phyloP scores from a whole-genome alignment of 176 grass and related monocot species.

The Melocanna baccifera region DNA sequence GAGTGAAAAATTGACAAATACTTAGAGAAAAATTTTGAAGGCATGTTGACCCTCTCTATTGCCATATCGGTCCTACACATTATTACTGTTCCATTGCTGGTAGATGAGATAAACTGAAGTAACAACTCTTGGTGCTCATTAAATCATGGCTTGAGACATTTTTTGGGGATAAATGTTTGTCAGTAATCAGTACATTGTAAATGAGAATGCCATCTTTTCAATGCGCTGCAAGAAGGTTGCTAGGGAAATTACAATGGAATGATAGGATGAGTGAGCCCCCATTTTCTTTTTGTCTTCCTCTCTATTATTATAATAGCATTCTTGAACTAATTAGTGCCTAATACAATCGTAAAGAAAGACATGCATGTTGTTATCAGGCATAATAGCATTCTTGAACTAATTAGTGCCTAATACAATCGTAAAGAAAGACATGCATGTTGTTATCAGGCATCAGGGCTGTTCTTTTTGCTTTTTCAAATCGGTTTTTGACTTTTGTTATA shows the following conservation, averaged over 20 bases:
- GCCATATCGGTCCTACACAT: too few species aligned
- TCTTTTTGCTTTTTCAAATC: too few species aligned
- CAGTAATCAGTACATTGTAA: neutral
- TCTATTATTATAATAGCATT: neutral
- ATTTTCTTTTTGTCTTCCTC: neutral
- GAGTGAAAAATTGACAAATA: rapidly evolving
- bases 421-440: neutral
- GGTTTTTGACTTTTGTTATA: too few species aligned
- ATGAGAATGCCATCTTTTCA: neutral
- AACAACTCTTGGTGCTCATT: neutral
- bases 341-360: neutral
- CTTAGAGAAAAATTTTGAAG: too few species aligned
- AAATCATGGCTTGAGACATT: neutral
- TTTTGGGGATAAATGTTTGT: neutral
- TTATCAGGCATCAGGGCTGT: too few species aligned
- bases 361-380: neutral
- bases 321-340: neutral
- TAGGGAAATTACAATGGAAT: neutral
- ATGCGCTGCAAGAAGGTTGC: neutral
- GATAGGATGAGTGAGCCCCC: neutral
- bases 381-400: constrained; percentile 1
- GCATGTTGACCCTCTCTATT: too few species aligned
- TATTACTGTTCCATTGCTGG: neutral
- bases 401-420: neutral
- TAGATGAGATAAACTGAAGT: neutral